Percentiles rank a stretch among this genome's conserved stretches.
These are phyloP conservation scores for Psilocybe cubensis DNA, from an alignment of 768 basidiomycete genomes.

Conservation along the genomic window DNA sequence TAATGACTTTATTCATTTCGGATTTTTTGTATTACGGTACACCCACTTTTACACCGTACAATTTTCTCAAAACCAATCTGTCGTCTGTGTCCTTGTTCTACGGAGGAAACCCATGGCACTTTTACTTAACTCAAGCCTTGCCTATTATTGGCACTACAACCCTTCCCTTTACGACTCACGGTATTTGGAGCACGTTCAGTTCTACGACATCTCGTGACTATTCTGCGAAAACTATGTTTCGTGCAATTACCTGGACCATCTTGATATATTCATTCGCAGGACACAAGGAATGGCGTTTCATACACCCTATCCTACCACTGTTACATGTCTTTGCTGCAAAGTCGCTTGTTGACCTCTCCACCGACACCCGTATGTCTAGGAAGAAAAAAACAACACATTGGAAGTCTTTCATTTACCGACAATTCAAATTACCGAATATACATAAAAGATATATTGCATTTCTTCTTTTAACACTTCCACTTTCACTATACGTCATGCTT, in stretches of 20 bases:
- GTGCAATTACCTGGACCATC: slow-evolving; percentile 62
- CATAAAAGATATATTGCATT: slow-evolving; percentile 39
- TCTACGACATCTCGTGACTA: slow-evolving; percentile 25
- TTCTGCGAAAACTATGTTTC: slow-evolving; percentile 47
- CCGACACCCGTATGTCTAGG: neutral
- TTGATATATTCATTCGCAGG: slow-evolving; percentile 76
- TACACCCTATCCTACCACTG: slow-evolving; percentile 88
- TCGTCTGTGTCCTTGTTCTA: slow-evolving; percentile 92
- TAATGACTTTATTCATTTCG: slow-evolving; percentile 39
- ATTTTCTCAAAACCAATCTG: slow-evolving; percentile 84
- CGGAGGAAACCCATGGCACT: slow-evolving; percentile 85
- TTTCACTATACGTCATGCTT: slow-evolving; percentile 68
- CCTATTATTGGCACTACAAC: slow-evolving; percentile 79
- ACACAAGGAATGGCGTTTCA: slow-evolving; percentile 98
- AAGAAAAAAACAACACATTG: neutral
- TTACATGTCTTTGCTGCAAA: slow-evolving; percentile 80
- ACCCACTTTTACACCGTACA: slow-evolving; percentile 74
- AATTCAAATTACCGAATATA: slow-evolving; percentile 33
- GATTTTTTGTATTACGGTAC: slow-evolving; percentile 76
- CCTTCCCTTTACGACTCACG: slow-evolving; percentile 74
- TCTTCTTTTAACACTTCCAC: slow-evolving; percentile 59
- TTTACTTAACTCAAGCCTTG: slow-evolving; percentile 84
- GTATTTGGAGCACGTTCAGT: slow-evolving; percentile 44
- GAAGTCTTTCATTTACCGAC: slow-evolving; percentile 4
- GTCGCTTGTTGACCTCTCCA: slow-evolving; percentile 58